Evolutionary conservation across 495 filamentous ascomycete genomes (phyloP).

Genomic region (Penicillium lividum): DNA sequence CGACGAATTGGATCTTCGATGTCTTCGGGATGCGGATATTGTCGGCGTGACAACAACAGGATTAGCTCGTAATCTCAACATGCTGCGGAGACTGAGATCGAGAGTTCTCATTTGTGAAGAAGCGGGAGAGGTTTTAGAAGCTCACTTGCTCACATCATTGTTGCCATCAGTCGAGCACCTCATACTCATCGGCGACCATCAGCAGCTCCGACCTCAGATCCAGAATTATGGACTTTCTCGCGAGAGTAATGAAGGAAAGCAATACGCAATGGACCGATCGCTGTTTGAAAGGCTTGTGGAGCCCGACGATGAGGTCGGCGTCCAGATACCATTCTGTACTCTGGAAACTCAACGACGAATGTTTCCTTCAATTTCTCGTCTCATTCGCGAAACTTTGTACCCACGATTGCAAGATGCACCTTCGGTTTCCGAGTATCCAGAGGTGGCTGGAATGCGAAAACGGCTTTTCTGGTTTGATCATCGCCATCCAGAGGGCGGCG

Average conservation of each 20-base stretch:
- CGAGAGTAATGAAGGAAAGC: slow-evolving; percentile 55
- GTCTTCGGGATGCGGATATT: slow-evolving; percentile 22
- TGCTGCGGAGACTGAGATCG: slow-evolving; percentile 58
- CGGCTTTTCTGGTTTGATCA: slow-evolving; percentile 79
- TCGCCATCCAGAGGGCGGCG: slow-evolving; percentile 51
- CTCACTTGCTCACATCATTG: slow-evolving; percentile 67
- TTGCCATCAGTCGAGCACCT: slow-evolving; percentile 70
- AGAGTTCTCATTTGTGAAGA: slow-evolving; percentile 80
- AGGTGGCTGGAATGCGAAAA: slow-evolving; percentile 63
- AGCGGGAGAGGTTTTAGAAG: slow-evolving; percentile 75
- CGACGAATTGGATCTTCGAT: slow-evolving; percentile 8
- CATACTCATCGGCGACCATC: slow-evolving; percentile 78
- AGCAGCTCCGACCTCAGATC: slow-evolving; percentile 69
- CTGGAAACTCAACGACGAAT: slow-evolving; percentile 74
- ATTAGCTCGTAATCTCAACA: slow-evolving; percentile 62
- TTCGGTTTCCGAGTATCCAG: slow-evolving; percentile 54
- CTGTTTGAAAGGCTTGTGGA: slow-evolving; percentile 69
- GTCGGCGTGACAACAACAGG: slow-evolving; percentile 68
- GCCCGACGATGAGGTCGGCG: slow-evolving; percentile 4
- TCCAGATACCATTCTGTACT: slow-evolving; percentile 53
- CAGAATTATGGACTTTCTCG: slow-evolving; percentile 62
- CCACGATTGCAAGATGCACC: slow-evolving; percentile 60
- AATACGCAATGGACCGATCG: slow-evolving; percentile 64
- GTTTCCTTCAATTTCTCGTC: slow-evolving; percentile 66
- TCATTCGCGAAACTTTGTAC: slow-evolving; percentile 64